Conservation (phyloP, 2,329 filamentous ascomycete species). For the Pochonia chlamydosporia region DNA sequence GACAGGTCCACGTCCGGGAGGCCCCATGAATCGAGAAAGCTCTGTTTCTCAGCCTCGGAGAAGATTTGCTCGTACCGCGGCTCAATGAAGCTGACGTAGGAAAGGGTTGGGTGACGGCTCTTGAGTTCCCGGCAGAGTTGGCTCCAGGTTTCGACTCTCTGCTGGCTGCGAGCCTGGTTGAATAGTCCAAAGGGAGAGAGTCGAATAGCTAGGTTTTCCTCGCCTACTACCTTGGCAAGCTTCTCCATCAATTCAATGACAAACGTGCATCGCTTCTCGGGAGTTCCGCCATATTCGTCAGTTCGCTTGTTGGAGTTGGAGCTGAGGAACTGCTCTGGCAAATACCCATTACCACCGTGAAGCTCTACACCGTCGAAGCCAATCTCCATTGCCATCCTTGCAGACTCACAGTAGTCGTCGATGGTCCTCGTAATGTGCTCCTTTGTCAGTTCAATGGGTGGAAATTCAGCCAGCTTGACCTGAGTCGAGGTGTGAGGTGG, state of each 20-base stretch:
- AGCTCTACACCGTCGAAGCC: slow-evolving; percentile 43
- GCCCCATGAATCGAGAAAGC: slow-evolving; percentile 41
- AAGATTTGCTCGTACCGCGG: slow-evolving; percentile 49
- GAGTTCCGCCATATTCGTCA: slow-evolving; percentile 28
- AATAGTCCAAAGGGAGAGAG: slow-evolving; percentile 44
- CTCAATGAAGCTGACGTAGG: slow-evolving; percentile 51
- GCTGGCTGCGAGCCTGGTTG: slow-evolving; percentile 43
- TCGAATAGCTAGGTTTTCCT: slow-evolving; percentile 38
- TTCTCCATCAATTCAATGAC: slow-evolving; percentile 46
- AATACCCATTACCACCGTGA: slow-evolving; percentile 33
- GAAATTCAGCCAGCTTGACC: slow-evolving; percentile 29
- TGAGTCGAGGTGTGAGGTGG: slow-evolving; percentile 27
- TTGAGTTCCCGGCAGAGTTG: slow-evolving; percentile 44
- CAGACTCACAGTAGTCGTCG: slow-evolving; percentile 21
- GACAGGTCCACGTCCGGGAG: slow-evolving; percentile 38
- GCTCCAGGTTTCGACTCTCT: slow-evolving; percentile 48
- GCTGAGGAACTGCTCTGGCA: slow-evolving; percentile 33
- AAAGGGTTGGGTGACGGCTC: slow-evolving; percentile 32
- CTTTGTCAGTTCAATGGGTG: slow-evolving; percentile 27
- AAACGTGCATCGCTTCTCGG: slow-evolving; percentile 39
- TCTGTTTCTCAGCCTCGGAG: slow-evolving; percentile 40
- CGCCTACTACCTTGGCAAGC: slow-evolving; percentile 36
- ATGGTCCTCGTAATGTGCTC: slow-evolving; percentile 34
- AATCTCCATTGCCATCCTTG: slow-evolving; percentile 42
- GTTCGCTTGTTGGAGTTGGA: slow-evolving; percentile 29